Evolutionary conservation across 1,284 basidiomycete species (phyloP).

Genomic region (Cryptococcus maquisensis): DNA sequence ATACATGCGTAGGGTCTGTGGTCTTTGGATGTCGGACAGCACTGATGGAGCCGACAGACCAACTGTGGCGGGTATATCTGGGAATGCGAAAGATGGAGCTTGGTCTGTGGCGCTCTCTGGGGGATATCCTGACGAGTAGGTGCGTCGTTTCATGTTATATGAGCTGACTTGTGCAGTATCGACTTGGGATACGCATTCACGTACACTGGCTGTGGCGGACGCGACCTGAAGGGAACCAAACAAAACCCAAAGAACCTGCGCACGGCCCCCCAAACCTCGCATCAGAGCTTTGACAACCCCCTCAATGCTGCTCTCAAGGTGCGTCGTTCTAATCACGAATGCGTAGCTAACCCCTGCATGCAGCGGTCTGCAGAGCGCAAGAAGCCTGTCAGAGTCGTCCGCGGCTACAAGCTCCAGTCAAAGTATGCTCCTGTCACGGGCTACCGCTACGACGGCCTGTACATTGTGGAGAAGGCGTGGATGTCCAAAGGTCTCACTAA

Average conservation of each 20-base stretch:
- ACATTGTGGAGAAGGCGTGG: conserved; percentile 42
- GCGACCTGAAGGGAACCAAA: conserved; percentile 44
- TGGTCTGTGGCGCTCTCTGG: conserved; percentile 49
- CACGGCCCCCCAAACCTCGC: conserved; percentile 47
- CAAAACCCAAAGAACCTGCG: conserved; percentile 47
- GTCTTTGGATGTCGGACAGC: too few species aligned
- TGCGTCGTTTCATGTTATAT: background rate
- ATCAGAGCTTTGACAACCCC: conserved; percentile 46
- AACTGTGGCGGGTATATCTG: conserved; percentile 38
- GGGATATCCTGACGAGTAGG: conserved; percentile 45
- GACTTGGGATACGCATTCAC: conserved; percentile 42
- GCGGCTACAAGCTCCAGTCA: conserved; percentile 49
- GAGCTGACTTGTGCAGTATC: conserved; percentile 18
- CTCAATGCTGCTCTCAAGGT: conserved; percentile 45
- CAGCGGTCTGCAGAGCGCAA: conserved; percentile 39
- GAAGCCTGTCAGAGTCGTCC: conserved; percentile 49
- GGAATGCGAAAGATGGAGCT: conserved; percentile 36
- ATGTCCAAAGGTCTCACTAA: conserved; percentile 39
- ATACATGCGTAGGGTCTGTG: conserved; percentile 40
- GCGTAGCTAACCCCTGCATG: background rate
- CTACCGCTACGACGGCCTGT: conserved; percentile 52
- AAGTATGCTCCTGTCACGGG: conserved; percentile 31
- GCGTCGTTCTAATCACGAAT: background rate
- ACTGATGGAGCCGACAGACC: conserved; percentile 15
- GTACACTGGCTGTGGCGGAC: conserved; percentile 38